Percentiles rank a stretch among this genome's conserved stretches.
Evolutionary conservation across 2,329 filamentous ascomycete species (phyloP).

Genomic region (Sclerotinia borealis): DNA sequence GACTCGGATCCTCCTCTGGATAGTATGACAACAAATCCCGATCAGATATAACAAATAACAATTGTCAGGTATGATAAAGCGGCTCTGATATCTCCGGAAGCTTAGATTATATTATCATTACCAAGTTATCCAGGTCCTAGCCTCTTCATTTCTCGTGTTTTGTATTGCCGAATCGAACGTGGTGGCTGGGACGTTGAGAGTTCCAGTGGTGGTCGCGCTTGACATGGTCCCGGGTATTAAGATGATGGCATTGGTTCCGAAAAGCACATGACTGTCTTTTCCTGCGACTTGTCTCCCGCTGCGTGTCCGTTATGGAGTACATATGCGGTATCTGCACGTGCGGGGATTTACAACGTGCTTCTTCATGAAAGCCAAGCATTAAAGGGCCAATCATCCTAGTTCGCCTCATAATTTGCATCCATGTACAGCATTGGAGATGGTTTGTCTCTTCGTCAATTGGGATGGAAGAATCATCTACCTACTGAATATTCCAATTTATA

Average conservation of each 20-base stretch:
- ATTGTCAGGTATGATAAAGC: background rate
- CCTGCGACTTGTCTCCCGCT: conserved; percentile 15
- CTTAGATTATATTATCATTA: background rate
- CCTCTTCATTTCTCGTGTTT: conserved; percentile 5
- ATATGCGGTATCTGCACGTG: conserved; percentile 20
- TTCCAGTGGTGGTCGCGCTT: background rate
- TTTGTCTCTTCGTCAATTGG: conserved; percentile 12
- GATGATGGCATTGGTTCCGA: conserved; percentile 5
- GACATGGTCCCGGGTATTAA: background rate
- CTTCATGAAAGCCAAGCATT: conserved; percentile 13
- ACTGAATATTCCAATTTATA: background rate
- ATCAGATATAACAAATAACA: conserved; percentile 1
- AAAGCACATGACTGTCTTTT: conserved; percentile 23
- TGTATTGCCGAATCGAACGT: background rate
- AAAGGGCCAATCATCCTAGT: conserved; percentile 20
- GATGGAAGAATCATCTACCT: background rate
- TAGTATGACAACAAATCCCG: background rate
- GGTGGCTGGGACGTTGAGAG: background rate
- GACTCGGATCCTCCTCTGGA: background rate
- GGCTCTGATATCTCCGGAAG: background rate
- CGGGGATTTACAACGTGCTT: conserved; percentile 19
- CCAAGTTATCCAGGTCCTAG: background rate
- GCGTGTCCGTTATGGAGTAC: conserved; percentile 20
- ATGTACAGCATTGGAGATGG: conserved; percentile 9
- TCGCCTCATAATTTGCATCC: conserved; percentile 14